A percentile compares a stretch with the other conserved stretches of the same genome.
phyloP scores from a whole-genome alignment of 768 basidiomycete species.

The Mrakia hoshinonis region DNA sequence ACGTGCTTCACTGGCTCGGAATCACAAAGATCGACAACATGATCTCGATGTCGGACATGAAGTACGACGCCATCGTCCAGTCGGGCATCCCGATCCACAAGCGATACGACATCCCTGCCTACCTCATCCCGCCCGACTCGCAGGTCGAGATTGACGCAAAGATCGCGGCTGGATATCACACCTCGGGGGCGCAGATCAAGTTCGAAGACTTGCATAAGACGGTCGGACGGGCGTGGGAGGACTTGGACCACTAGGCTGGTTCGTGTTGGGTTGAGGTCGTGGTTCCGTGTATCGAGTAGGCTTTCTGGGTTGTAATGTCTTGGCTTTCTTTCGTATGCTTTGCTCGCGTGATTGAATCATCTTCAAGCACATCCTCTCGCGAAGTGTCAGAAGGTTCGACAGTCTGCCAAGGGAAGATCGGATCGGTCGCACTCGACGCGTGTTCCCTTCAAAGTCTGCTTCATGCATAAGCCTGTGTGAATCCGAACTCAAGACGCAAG shows the following conservation, averaged over 20 bases:
- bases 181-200: slow-evolving; percentile 53
- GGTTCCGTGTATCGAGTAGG: no score
- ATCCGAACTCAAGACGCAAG: no score
- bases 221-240: slow-evolving; percentile 82
- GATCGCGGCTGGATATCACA: slow-evolving; percentile 78
- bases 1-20: slow-evolving; percentile 89
- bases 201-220: slow-evolving; percentile 69
- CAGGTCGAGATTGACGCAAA: slow-evolving; percentile 23
- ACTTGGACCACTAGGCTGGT: slow-evolving; percentile 36
- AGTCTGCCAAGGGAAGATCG: no score
- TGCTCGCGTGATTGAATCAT: no score
- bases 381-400: no score
- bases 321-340: no score
- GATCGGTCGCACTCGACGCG: no score
- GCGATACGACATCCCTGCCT: slow-evolving; percentile 51
- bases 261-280: neutral
- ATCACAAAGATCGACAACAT: slow-evolving; percentile 78
- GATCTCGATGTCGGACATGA: slow-evolving; percentile 55
- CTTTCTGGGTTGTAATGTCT: no score
- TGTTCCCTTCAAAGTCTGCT: no score
- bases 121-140: slow-evolving; percentile 62
- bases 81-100: slow-evolving; percentile 73
- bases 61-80: slow-evolving; percentile 88
- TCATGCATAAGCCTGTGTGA: no score
- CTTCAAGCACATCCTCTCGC: no score